Evolutionary conservation across 1,284 basidiomycete genomes (phyloP).

Genomic region (Ceraceosorus guamensis): DNA sequence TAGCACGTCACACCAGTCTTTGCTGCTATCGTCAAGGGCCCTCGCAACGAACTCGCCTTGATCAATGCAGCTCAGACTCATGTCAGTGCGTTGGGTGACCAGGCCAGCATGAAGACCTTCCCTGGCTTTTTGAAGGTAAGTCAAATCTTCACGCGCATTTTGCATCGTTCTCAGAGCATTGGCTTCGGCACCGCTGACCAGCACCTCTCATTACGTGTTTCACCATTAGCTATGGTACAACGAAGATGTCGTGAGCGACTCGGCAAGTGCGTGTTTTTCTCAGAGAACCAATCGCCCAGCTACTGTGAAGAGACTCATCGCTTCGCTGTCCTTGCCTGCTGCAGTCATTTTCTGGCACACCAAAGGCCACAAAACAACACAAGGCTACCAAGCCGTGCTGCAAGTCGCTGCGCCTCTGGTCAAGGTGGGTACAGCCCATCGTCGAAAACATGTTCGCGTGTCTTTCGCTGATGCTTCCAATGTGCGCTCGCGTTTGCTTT

Average conservation of each 20-base stretch:
- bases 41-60: constrained; percentile 75
- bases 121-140: constrained; percentile 75
- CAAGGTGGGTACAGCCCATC: constrained; percentile 72
- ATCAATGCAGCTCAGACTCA: constrained; percentile 61
- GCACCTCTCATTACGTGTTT: too few species aligned
- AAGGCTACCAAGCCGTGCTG: constrained; percentile 88
- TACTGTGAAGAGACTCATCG: too few species aligned
- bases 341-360: constrained; percentile 67
- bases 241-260: constrained; percentile 84
- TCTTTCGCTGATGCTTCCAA: too few species aligned
- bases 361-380: constrained; percentile 89
- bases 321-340: too few species aligned
- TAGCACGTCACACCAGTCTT: constrained; percentile 76
- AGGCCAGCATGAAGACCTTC: constrained; percentile 85
- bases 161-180: too few species aligned
- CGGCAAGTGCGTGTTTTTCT: too few species aligned
- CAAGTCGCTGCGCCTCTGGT: constrained; percentile 79
- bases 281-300: too few species aligned
- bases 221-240: too few species aligned
- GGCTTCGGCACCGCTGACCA: too few species aligned
- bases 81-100: constrained; percentile 82
- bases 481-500: too few species aligned
- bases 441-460: too few species aligned
- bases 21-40: constrained; percentile 74
- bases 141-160: too few species aligned